These are phyloP conservation scores for Rhynchospora tenuis DNA, from an alignment of 176 grass and related monocot species.

Conservation along the genomic window DNA sequence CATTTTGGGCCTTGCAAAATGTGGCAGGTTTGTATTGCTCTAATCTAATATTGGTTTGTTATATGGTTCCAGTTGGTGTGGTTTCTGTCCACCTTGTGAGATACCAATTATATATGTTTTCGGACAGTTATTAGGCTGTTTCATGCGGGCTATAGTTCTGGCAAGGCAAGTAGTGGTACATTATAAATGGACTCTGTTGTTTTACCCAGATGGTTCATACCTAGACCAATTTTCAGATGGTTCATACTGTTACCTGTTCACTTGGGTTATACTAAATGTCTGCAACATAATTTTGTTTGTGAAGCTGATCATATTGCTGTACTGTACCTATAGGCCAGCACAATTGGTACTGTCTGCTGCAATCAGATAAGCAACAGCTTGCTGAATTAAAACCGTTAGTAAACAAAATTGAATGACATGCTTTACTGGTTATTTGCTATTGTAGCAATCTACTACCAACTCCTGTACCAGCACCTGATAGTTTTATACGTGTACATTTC, in stretches of 20 bases:
- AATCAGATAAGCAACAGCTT: neutral
- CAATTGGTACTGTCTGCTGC: neutral
- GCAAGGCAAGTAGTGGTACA: neutral
- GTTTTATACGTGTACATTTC: slow-evolving; percentile 11
- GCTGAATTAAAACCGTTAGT: neutral
- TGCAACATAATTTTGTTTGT: no score
- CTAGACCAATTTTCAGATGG: neutral
- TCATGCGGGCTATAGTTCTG: neutral
- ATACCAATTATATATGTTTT: neutral
- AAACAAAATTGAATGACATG: neutral
- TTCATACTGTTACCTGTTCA: neutral
- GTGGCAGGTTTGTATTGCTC: slow-evolving; percentile 18
- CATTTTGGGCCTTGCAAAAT: slow-evolving; percentile 33
- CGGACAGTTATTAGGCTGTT: no score
- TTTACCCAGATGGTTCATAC: neutral
- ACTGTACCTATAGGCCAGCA: neutral
- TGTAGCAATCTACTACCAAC: neutral
- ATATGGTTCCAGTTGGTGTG: neutral
- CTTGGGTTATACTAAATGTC: no score
- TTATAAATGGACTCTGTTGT: neutral
- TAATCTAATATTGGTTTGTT: neutral
- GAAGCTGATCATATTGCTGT: neutral
- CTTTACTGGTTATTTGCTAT: neutral
- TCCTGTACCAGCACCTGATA: neutral
- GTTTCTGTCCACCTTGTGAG: neutral